Conservation (phyloP, 1,139 yeast species). For the Suhomyces choctaworum region DNA sequence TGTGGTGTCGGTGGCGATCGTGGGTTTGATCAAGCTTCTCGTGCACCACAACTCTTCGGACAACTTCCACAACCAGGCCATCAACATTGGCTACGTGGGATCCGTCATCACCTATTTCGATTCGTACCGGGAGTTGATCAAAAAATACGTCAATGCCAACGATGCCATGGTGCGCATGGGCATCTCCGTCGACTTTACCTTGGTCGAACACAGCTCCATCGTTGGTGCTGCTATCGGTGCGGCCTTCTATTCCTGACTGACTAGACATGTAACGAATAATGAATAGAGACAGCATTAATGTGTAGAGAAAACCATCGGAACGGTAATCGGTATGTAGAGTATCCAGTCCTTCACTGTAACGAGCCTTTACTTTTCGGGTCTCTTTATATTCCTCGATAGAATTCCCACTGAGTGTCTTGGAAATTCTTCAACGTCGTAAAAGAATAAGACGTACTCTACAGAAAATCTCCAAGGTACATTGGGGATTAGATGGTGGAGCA, state of each 20-base stretch:
- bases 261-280: not conserved
- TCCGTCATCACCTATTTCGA: slow-evolving; percentile 41
- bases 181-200: slow-evolving; percentile 37
- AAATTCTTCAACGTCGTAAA: too few species aligned
- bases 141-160: slow-evolving; percentile 31
- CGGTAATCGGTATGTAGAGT: too few species aligned
- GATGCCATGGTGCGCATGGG: slow-evolving; percentile 29
- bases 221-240: slow-evolving; percentile 54
- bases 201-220: slow-evolving; percentile 44
- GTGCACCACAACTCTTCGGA: slow-evolving; percentile 29
- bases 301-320: too few species aligned
- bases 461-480: too few species aligned
- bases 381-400: too few species aligned
- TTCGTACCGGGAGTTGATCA: slow-evolving; percentile 33
- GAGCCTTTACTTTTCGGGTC: too few species aligned
- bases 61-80: slow-evolving; percentile 17
- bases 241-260: slow-evolving; percentile 27
- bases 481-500: too few species aligned
- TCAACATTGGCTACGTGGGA: slow-evolving; percentile 48
- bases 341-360: too few species aligned
- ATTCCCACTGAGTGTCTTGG: too few species aligned
- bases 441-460: too few species aligned
- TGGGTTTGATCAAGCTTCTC: slow-evolving; percentile 39
- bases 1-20: slow-evolving; percentile 38
- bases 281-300: not conserved